Conservation (phyloP, 805 yeast genomes). For the Saccharomyces mikatae region DNA sequence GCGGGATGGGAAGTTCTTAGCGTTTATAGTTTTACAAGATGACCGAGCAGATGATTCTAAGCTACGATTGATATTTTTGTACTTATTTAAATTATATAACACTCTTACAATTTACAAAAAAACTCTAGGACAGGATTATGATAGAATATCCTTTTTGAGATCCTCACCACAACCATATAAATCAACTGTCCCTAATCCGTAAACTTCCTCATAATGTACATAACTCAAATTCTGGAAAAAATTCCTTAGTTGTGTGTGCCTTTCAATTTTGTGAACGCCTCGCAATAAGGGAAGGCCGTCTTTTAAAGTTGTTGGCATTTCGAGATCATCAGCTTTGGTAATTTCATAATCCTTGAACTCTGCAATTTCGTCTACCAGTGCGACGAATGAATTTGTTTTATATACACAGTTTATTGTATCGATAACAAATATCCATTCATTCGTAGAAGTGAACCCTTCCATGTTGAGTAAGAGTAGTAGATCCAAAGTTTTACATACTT, state of each 20-base stretch:
- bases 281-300: constrained; percentile 24
- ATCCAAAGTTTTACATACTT: constrained; percentile 74
- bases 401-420: constrained; percentile 55
- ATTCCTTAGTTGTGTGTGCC: constrained; percentile 19
- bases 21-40: constrained; percentile 50
- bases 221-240: constrained; percentile 26
- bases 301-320: constrained; percentile 13
- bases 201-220: constrained; percentile 38
- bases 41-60: background rate
- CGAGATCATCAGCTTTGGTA: constrained; percentile 24
- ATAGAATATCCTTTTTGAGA: constrained; percentile 49
- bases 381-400: constrained; percentile 29
- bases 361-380: constrained; percentile 42
- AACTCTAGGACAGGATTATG: background rate
- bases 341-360: constrained; percentile 31
- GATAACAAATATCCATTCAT: constrained; percentile 80
- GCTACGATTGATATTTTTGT: background rate
- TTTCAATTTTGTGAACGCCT: constrained; percentile 19
- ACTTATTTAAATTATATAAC: background rate
- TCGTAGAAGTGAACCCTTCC: constrained; percentile 64
- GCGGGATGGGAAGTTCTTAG: constrained; percentile 95
- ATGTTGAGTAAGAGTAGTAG: constrained; percentile 54
- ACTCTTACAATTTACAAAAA: background rate
- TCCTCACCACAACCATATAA: constrained; percentile 45
- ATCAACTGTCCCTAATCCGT: constrained; percentile 41